Evolutionary conservation across 306 rosid species (phyloP), one percentile per base, ranked within the genome.

Genomic region (Elaeagnus macrophylla): DNA sequence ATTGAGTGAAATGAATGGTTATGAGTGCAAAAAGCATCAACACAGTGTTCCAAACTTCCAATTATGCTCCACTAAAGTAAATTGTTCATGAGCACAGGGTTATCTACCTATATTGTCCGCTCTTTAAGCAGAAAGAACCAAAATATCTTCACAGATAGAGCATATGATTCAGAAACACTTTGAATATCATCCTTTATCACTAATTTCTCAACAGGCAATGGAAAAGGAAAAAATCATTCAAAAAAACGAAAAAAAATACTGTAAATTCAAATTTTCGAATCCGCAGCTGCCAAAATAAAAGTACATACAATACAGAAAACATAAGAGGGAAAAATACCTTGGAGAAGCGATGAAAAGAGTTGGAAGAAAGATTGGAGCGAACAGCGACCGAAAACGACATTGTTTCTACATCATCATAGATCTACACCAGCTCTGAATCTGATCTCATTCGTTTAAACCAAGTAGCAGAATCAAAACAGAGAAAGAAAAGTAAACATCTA

Each of bases 311-410:
- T 16, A 8, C 4, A 19, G 2, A 45, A 47, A 42, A n/a, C 46
- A 6, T 9, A 12, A 53, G 48, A 66, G 10, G 6, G 37, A 61
- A 65, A 43, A 42, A 54, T 25, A 80, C 82, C 86, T 69, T 52
- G 64, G 66, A 67, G 70, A 35, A 46, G 54, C 46, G 57, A 11
- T 51, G 75, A 61, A 81, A 83, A 64, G 73, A 75, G 17, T 82
- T 15, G 60, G 66, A 18, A 13, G 68, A 53, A 60, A 82, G 39
- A 66, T 36, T 53, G 48, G 75, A 61, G 56, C 78, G 78, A 63
- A 71, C 51, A 37, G 83, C 56, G 37, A 81, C 72, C 10, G 81
- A 73, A 71, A 73, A 81, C 60, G 91, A 84, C 97, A 86, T 90
- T 56, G 63, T 9, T 37, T 36, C 66, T 48, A 72, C 70, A 69